Conservation (phyloP, 2,329 filamentous ascomycete genomes). For the Penicillium sp. region DNA sequence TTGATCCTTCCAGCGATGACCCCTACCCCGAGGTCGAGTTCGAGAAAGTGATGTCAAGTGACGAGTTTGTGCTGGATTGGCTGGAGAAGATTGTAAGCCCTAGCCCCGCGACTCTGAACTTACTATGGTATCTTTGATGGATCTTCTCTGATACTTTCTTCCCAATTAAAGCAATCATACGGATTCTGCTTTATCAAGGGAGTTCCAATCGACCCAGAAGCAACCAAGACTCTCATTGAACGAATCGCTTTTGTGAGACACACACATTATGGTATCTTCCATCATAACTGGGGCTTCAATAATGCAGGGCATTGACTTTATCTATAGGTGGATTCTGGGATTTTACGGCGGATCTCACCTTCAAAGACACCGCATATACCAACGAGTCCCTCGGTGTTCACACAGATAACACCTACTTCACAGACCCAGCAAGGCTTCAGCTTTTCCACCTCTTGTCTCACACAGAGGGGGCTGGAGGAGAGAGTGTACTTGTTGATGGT, state of each 20-base stretch:
- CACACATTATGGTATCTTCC: conserved; percentile 79
- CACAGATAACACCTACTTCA: conserved; percentile 96
- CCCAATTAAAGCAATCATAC: conserved; percentile 58
- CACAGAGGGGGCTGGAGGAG: conserved; percentile 67
- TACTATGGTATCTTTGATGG: background rate
- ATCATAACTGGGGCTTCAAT: background rate
- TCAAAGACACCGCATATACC: conserved; percentile 91
- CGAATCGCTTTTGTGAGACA: conserved; percentile 83
- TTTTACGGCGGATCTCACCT: conserved; percentile 85
- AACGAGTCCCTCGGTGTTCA: conserved; percentile 80
- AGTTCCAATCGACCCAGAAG: conserved; percentile 69
- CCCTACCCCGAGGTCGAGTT: conserved; percentile 64
- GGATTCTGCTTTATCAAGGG: conserved; percentile 79
- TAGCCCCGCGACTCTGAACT: background rate
- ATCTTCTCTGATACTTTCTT: background rate
- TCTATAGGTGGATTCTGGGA: conserved; percentile 70
- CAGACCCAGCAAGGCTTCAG: conserved; percentile 86
- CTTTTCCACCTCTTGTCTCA: conserved; percentile 91
- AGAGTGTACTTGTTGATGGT: conserved; percentile 83
- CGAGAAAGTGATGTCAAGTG: conserved; percentile 62
- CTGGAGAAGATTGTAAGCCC: conserved; percentile 62
- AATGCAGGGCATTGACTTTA: background rate
- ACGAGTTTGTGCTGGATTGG: conserved; percentile 63
- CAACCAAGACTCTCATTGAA: conserved; percentile 75
- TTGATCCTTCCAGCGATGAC: conserved; percentile 21